phyloP scores from a whole-genome alignment of 768 basidiomycete genomes.

The Neoboletus brunneissimus region DNA sequence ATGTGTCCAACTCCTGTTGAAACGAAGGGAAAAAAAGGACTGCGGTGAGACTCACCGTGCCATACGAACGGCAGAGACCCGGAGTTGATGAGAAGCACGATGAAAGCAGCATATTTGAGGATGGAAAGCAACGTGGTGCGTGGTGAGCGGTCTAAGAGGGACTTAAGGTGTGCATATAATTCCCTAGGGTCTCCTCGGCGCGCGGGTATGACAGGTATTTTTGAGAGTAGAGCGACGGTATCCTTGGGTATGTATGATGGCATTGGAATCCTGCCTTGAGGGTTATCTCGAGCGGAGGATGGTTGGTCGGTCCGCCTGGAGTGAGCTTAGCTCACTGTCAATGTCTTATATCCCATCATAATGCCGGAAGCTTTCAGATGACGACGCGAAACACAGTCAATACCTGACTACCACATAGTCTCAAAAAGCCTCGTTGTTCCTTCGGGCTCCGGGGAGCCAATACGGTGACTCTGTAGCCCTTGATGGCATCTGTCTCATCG shows the following conservation, averaged over 20 bases:
- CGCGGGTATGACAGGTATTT: conserved; percentile 10
- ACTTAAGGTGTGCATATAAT: conserved; percentile 3
- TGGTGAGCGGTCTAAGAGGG: conserved; percentile 3
- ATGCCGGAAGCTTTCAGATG: background rate
- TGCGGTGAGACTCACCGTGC: conserved; percentile 52
- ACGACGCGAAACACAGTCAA: no score
- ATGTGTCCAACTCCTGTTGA: background rate
- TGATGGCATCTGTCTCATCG: no score
- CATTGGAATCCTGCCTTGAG: conserved; percentile 6
- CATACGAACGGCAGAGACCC: conserved; percentile 64
- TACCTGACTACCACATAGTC: no score
- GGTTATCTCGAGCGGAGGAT: background rate
- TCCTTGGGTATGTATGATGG: conserved; percentile 4
- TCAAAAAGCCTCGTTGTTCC: no score
- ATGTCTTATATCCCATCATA: no score
- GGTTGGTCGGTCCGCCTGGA: no score
- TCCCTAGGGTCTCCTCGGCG: background rate
- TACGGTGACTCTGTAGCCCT: no score
- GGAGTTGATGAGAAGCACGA: conserved; percentile 56
- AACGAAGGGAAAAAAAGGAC: background rate
- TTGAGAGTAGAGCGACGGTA: conserved; percentile 7
- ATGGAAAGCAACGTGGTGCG: conserved; percentile 5
- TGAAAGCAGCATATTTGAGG: conserved; percentile 17
- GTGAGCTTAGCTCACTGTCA: background rate
- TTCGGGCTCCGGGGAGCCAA: no score